Base-by-base conservation (phyloP, 345 rosid species). In the Boechera stricta region DNA sequence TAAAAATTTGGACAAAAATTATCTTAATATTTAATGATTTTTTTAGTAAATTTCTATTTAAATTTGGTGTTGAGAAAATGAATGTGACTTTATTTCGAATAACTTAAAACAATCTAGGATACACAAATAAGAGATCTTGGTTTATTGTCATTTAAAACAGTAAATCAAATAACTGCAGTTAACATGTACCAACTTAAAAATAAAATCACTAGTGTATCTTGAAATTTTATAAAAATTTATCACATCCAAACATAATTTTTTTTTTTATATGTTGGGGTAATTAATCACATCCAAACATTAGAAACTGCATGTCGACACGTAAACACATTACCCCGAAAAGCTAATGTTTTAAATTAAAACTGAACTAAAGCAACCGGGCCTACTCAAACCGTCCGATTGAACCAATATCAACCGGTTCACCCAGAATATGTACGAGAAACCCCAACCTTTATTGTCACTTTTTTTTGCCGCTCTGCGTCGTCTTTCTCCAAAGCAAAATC, bases 401-500 rank as follows among this genome's bases (percentile, higher is more conserved):
- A 57, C 74, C 42, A 56, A 41, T 29, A 5, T 1, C 0, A 71
- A 71, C 56, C 11, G 10, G 44, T 10, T 7, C 24, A 21, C 7
- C 16, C 28, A 6, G 3, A 56, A 29, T 8, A 5, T 26, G 16
- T 16, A 57, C 18, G 26, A 54, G 5, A 39, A 7, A 6, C 45
- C 18, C 16, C 12, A 12, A 6, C 32, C 32, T 4, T 41, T n/a
- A 6, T 31, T 5, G 18, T 70, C 11, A 16, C 47, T 13, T 24
- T n/a, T 31, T 11, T 4, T 41, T 39, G 3, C 64, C 64, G 33
- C 55, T 53, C 56, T 10, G 1, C 47, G 12, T 7, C 65, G 24
- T 54, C 71, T 55, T 64, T 21, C 65, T n/a, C 52, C n/a, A 39
- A 31, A 48, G n/a, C 31, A 21, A 51, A 24, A 49, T 31, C 12